These are phyloP conservation scores for Lentinula raphanica DNA, from an alignment of 768 basidiomycete genomes.

Conservation along the genomic window DNA sequence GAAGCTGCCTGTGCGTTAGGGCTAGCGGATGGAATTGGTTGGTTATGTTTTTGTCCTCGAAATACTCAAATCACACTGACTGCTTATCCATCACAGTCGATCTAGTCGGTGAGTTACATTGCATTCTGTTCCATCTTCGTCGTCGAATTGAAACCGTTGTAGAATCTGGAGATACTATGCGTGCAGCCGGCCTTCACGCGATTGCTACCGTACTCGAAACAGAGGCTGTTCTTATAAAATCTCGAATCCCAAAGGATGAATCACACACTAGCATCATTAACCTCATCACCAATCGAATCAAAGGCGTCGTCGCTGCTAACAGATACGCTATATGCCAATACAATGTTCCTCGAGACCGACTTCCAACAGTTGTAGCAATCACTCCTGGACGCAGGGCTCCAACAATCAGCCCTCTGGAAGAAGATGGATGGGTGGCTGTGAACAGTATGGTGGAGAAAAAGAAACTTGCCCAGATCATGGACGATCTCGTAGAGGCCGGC, in stretches of 20 bases:
- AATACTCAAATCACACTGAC: background rate
- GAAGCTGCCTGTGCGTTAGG: slow-evolving; percentile 97
- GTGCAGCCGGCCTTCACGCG: slow-evolving; percentile 90
- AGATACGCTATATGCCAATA: slow-evolving; percentile 91
- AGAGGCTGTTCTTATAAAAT: slow-evolving; percentile 92
- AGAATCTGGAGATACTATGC: slow-evolving; percentile 99
- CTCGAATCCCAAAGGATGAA: slow-evolving; percentile 56
- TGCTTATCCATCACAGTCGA: slow-evolving; percentile 55
- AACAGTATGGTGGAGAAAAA: slow-evolving; percentile 90
- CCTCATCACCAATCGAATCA: slow-evolving; percentile 80
- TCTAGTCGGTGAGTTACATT: slow-evolving; percentile 77
- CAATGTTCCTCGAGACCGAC: slow-evolving; percentile 68
- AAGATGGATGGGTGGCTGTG: slow-evolving; percentile 85
- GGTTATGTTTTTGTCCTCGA: slow-evolving; percentile 19
- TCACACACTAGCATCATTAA: slow-evolving; percentile 64
- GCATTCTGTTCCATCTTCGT: background rate
- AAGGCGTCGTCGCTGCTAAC: slow-evolving; percentile 83
- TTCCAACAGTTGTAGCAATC: slow-evolving; percentile 58
- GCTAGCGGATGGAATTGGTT: slow-evolving; percentile 94
- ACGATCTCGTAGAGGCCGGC: slow-evolving; percentile 72
- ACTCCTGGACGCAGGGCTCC: slow-evolving; percentile 90
- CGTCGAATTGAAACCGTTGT: slow-evolving; percentile 7
- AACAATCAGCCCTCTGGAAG: slow-evolving; percentile 81
- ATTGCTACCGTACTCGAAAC: slow-evolving; percentile 84
- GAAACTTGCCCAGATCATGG: slow-evolving; percentile 79